A percentile compares a stretch with the other conserved stretches of the same genome.
Evolutionary conservation across 306 rosid species (phyloP).

Genomic region (Delonix regia): DNA sequence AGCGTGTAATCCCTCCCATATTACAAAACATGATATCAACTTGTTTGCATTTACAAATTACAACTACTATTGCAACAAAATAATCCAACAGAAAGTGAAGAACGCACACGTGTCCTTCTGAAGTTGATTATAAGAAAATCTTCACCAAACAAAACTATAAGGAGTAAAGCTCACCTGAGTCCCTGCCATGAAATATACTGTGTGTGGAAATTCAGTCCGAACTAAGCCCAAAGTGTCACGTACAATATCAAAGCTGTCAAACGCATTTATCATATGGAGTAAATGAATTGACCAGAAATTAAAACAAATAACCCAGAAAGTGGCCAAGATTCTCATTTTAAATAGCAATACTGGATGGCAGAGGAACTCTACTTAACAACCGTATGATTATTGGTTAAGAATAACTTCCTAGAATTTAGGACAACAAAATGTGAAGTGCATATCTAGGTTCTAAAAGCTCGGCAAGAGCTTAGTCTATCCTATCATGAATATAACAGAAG

Average conservation of each 20-base stretch:
- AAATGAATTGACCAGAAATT: background rate
- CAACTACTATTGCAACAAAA: constrained; percentile 2
- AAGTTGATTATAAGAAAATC: background rate
- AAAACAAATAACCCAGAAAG: background rate
- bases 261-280: constrained; percentile 13
- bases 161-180: constrained; percentile 71
- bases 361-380: constrained; percentile 5
- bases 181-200: constrained; percentile 80
- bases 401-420: background rate
- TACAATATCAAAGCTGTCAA: constrained; percentile 84
- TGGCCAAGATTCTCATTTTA: constrained; percentile 7
- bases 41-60: background rate
- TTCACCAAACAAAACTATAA: background rate
- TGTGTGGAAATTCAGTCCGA: constrained; percentile 83
- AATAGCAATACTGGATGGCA: constrained; percentile 4
- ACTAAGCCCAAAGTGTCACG: constrained; percentile 76
- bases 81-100: background rate
- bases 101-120: background rate
- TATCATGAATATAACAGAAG: background rate
- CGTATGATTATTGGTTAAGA: background rate
- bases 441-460: background rate
- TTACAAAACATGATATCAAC: constrained; percentile 3
- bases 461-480: background rate
- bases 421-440: background rate
- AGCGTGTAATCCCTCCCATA: background rate